Percentiles rank a stretch among this genome's conserved stretches.
These are phyloP conservation scores for Fistulifera solaris DNA, from an alignment of 108 stramenopile genomes.

Conservation along the genomic window DNA sequence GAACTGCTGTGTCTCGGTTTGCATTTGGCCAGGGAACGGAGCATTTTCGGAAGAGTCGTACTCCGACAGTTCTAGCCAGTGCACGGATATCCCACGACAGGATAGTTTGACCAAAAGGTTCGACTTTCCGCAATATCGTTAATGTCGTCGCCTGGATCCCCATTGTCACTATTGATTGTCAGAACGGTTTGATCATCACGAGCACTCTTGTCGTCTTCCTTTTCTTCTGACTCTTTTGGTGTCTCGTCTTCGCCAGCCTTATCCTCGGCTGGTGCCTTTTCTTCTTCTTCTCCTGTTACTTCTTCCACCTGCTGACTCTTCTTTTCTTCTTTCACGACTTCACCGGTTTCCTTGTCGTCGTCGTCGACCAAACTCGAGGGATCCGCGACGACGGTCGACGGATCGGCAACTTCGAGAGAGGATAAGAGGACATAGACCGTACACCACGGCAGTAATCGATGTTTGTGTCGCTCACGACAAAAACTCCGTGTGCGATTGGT, in stretches of 20 bases:
- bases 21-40: constrained; percentile 1
- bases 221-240: constrained; percentile 1
- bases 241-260: neutral
- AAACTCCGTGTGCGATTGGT: constrained; percentile 59
- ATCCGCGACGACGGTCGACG: constrained; percentile 37
- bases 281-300: constrained; percentile 3
- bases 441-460: constrained; percentile 64
- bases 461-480: constrained; percentile 57
- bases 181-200: constrained; percentile 5
- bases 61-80: constrained; percentile 46
- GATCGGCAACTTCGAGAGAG: constrained; percentile 32
- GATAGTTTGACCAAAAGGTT: constrained; percentile 53
- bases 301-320: constrained; percentile 2
- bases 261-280: neutral
- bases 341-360: neutral
- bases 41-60: constrained; percentile 15
- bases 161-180: constrained; percentile 10
- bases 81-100: constrained; percentile 24
- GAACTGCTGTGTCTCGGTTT: neutral
- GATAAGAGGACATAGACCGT: constrained; percentile 56
- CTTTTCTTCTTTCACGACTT: constrained; percentile 8
- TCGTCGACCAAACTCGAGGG: constrained; percentile 14
- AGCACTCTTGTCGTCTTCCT: constrained; percentile 13
- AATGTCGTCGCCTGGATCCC: constrained; percentile 35
- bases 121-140: constrained; percentile 48